Conservation (phyloP, 768 basidiomycete genomes). For the Xerocomellus amylosporus region DNA sequence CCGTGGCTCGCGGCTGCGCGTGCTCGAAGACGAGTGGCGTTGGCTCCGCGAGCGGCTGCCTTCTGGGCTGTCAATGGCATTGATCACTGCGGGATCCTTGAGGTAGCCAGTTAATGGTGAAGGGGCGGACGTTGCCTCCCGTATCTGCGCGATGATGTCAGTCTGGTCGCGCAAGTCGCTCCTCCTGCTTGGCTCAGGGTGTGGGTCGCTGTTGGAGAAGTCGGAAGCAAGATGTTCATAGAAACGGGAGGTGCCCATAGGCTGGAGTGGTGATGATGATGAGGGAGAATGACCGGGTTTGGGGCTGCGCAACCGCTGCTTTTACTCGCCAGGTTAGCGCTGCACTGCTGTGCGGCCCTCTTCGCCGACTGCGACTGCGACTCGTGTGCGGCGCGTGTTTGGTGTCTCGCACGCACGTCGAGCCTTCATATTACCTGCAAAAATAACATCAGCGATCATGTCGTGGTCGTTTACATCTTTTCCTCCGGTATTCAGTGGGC, state of each 20-base stretch:
- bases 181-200: constrained; percentile 9
- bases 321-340: constrained; percentile 8
- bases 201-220: constrained; percentile 9
- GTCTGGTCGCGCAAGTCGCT: constrained; percentile 7
- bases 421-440: too few species aligned
- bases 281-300: constrained; percentile 4
- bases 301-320: constrained; percentile 5
- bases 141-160: constrained; percentile 40
- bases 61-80: constrained; percentile 33
- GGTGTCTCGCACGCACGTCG: background rate
- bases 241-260: constrained; percentile 31
- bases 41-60: constrained; percentile 30
- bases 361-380: background rate
- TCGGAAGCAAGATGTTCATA: constrained; percentile 30
- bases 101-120: constrained; percentile 45
- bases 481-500: too few species aligned
- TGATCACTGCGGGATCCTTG: constrained; percentile 41
- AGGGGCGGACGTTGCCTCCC: constrained; percentile 45
- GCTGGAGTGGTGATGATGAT: constrained; percentile 5
- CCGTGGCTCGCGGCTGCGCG: constrained; percentile 39
- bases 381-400: constrained; percentile 21
- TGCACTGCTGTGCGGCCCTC: constrained; percentile 8
- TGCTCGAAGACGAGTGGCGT: constrained; percentile 35
- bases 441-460: too few species aligned
- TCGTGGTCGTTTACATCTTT: too few species aligned